Evolutionary conservation across 495 filamentous ascomycete species (phyloP), one percentile per base, ranked within the genome.

Genomic region (Sporormia fimetaria): DNA sequence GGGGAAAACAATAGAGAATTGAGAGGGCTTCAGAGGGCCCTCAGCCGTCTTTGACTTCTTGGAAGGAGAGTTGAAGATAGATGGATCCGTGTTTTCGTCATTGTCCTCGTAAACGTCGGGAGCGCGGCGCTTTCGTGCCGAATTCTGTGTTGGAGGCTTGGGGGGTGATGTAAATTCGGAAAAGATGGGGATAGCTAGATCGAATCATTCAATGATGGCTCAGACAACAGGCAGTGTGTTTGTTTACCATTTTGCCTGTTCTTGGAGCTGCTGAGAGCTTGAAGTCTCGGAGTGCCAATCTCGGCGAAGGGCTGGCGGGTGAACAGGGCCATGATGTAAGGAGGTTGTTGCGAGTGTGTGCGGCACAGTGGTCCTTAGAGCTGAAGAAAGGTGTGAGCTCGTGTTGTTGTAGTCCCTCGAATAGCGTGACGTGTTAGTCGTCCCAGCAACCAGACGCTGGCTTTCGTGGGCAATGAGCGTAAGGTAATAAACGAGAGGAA

Each of bases 71-170:
- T 62, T 71, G 54, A 76, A 75, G 40, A 71, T 55, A 17, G 63
- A 43, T 0, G 87, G 87, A 52, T 87, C 83, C 46, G 92, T 68
- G 54, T 94, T 95, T 66, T 95, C 86, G 6, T 69, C 61, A 56
- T 93, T 64, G 42, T 71, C 66, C 37, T 71, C 67, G 48, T 67
- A 62, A 22, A 37, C 39, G 28, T 24, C 44, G 47, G 22, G 55
- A 39, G 52, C 62, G 51, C 53, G 52, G 41, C 65, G 65, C 48
- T 69, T 69, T 39, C 44, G 48, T 7, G 57, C 40, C n/a, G 56
- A 55, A 0, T 61, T 31, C 9, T 14, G 25, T 11, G 54, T 33
- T 11, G 51, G 50, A 10, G 47, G 42, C 38, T 60, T 58, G 40
- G 42, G 18, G 8, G 56, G 39, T 11, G 54, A 42, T 9, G 44